Conservation (phyloP, 495 filamentous ascomycete species). For the Opeltia flavorubescens region DNA sequence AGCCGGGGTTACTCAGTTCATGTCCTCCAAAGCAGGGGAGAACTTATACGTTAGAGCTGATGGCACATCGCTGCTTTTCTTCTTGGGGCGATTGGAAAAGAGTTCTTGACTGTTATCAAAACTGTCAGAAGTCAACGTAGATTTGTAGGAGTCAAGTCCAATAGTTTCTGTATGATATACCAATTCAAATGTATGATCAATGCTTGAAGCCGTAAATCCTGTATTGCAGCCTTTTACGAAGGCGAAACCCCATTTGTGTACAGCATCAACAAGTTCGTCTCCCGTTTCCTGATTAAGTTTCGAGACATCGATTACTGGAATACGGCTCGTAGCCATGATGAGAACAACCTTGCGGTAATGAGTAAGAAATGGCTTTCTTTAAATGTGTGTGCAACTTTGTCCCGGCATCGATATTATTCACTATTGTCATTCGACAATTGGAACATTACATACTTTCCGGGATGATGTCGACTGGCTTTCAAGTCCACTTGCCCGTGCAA, state of each 20-base stretch:
- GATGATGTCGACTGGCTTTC: too few relatives aligned
- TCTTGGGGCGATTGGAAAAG: conserved; percentile 61
- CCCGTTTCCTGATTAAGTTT: conserved; percentile 44
- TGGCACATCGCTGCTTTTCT: conserved; percentile 61
- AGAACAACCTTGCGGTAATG: too few relatives aligned
- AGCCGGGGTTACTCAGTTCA: not conserved
- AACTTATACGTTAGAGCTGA: conserved; percentile 45
- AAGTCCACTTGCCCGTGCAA: too few relatives aligned
- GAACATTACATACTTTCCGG: too few relatives aligned
- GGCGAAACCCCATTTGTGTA: conserved; percentile 70
- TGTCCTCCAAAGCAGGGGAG: not conserved
- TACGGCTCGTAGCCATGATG: conserved; percentile 21
- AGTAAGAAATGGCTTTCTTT: too few relatives aligned
- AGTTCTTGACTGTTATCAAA: conserved; percentile 48
- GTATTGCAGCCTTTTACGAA: conserved; percentile 61
- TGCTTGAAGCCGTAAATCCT: conserved; percentile 50
- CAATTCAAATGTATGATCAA: conserved; percentile 62
- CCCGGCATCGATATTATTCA: too few relatives aligned
- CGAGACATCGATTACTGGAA: conserved; percentile 73
- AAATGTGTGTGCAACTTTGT: too few relatives aligned
- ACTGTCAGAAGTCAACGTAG: conserved; percentile 3
- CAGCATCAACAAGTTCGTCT: conserved; percentile 62
- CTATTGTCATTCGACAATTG: too few relatives aligned
- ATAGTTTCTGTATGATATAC: conserved; percentile 28
- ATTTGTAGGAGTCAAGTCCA: not conserved